Evolutionary conservation across 1,139 yeast genomes (phyloP).

Genomic region (Candida labiduridarum): DNA sequence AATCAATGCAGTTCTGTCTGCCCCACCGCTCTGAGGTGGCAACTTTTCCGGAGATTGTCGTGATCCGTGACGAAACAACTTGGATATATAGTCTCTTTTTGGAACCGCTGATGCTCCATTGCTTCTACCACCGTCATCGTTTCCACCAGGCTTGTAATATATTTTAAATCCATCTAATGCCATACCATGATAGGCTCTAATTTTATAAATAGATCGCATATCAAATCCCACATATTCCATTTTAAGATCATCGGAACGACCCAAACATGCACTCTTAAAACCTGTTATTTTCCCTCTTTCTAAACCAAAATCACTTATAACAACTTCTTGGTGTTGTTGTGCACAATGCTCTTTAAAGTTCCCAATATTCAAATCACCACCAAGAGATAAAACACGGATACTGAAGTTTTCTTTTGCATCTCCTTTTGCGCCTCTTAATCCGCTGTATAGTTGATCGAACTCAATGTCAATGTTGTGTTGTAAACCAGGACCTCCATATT

Average conservation of each 20-base stretch:
- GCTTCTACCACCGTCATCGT: constrained; percentile 1
- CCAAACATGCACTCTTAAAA: constrained; percentile 48
- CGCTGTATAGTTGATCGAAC: constrained; percentile 31
- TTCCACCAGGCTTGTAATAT: constrained; percentile 17
- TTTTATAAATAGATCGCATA: constrained; percentile 35
- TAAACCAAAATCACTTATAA: constrained; percentile 47
- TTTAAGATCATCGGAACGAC: constrained; percentile 26
- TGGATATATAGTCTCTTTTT: constrained; percentile 45
- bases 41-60: constrained; percentile 4
- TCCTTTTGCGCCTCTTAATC: constrained; percentile 42
- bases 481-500: constrained; percentile 62
- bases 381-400: constrained; percentile 50
- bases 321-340: constrained; percentile 16
- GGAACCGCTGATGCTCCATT: constrained; percentile 48
- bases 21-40: constrained; percentile 7
- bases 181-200: constrained; percentile 68
- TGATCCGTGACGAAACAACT: constrained; percentile 24
- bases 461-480: constrained; percentile 53
- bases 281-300: constrained; percentile 42
- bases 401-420: constrained; percentile 41
- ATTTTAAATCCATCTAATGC: constrained; percentile 75
- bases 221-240: constrained; percentile 34
- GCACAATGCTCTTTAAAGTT: constrained; percentile 30
- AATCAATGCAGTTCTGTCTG: constrained; percentile 35
- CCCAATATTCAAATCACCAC: constrained; percentile 38